Base-by-base conservation (phyloP, 345 rosid species). In the Euclidium syriacum region DNA sequence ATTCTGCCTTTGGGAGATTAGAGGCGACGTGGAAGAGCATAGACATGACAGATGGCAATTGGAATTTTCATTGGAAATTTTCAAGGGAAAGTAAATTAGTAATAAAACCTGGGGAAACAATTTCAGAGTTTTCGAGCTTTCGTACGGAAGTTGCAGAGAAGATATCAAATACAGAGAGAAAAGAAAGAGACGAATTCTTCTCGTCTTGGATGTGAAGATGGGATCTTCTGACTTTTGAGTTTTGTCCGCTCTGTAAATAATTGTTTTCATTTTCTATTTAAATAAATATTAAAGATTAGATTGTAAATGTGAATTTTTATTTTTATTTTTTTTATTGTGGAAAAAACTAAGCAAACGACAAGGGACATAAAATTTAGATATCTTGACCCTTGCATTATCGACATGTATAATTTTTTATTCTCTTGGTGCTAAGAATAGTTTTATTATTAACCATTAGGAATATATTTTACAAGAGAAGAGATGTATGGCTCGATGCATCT, bases 211-310 rank as follows among this genome's bases (percentile, higher is more conserved):
- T 61, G 55, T 69, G 62, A 69, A 69, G 55, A 68, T 50, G 67
- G 47, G 25, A 47, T 38, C 70, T 56, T 57, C 70, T 64, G 70
- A 71, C 65, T 57, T 70, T 62, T 52, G 22, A 70, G 42, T 70
- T 60, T 69, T 55, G 27, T 69, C 33, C 4, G 38, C 61, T 62
- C 57, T 38, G 22, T 70, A 29, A 29, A 26, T 29, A 53, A 53
- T 19, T 38, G 20, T 20, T 52, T 18, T 20, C n/a, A n/a, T 22
- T 14, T 1, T 12, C 23, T 19, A 5, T 62, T 5, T n/a, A n/a
- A n/a, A n/a, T n/a, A n/a, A n/a, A n/a, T n/a, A n/a, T n/a, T n/a
- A n/a, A n/a, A n/a, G n/a, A n/a, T n/a, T n/a, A n/a, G n/a, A n/a
- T n/a, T n/a, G n/a, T n/a, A n/a, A n/a, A 27, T 27, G 6, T 27